phyloP scores from a whole-genome alignment of 257 asterid genomes.

The Plantago elongata region DNA sequence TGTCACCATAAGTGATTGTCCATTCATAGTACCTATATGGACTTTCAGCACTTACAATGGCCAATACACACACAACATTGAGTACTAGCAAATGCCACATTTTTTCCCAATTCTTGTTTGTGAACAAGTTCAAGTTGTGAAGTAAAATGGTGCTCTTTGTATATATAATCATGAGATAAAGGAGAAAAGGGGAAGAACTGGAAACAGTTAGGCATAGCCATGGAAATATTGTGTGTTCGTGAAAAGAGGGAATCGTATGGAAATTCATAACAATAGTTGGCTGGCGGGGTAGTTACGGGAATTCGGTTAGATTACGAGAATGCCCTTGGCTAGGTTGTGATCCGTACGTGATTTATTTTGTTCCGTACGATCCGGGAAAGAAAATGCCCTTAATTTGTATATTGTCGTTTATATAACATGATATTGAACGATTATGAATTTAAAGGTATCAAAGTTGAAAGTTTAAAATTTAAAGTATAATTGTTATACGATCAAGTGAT shows the following conservation, averaged over 20 bases:
- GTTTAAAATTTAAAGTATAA: no score
- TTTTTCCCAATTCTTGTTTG: not conserved
- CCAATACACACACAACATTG: constrained; percentile 15
- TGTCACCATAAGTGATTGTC: constrained; percentile 55
- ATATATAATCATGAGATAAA: constrained; percentile 22
- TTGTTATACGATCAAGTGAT: no score
- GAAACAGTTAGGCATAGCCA: constrained; percentile 26
- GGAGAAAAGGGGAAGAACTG: constrained; percentile 19
- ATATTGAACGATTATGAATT: no score
- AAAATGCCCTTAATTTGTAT: no score
- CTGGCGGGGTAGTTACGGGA: no score
- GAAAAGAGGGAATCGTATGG: constrained; percentile 21
- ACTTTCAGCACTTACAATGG: constrained; percentile 35
- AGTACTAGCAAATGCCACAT: constrained; percentile 22
- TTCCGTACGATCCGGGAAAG: no score
- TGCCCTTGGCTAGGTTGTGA: no score
- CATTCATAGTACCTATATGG: constrained; percentile 62
- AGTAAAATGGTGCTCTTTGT: constrained; percentile 11
- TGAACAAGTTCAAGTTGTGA: not conserved
- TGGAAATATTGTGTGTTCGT: constrained; percentile 1
- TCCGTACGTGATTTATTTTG: no score
- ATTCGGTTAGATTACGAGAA: no score
- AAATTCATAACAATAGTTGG: not conserved
- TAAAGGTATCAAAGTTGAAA: no score
- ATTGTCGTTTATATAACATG: no score